Conservation (phyloP, 2,329 filamentous ascomycete genomes). For the Botrytis squamosa region DNA sequence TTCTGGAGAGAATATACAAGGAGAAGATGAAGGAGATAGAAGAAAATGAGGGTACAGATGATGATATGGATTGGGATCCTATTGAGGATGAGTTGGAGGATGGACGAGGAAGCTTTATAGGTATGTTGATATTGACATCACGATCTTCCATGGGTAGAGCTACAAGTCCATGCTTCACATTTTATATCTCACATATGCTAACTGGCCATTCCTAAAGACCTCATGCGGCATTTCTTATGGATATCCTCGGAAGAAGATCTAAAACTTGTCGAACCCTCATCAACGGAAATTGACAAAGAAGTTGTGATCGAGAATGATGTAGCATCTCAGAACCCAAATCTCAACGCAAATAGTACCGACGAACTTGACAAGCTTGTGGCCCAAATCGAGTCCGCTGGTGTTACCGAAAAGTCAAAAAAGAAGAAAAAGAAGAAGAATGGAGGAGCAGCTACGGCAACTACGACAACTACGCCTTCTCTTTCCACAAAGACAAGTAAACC, state of each 20-base stretch:
- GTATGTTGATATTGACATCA: constrained; percentile 34
- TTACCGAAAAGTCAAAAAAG: constrained; percentile 29
- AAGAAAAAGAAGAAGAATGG: constrained; percentile 42
- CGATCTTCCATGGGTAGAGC: neutral
- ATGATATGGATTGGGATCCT: constrained; percentile 47
- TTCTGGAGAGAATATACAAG: constrained; percentile 45
- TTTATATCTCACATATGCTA: neutral
- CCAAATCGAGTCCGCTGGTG: constrained; percentile 6
- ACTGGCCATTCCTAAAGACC: constrained; percentile 17
- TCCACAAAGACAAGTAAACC: neutral
- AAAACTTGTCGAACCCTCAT: no score
- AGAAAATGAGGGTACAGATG: constrained; percentile 36
- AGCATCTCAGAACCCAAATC: neutral
- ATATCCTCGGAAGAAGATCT: constrained; percentile 17
- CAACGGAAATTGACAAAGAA: neutral
- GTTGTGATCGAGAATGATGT: neutral
- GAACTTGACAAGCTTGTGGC: neutral
- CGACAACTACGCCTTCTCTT: constrained; percentile 22
- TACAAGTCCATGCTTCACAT: neutral
- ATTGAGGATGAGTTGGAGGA: constrained; percentile 49
- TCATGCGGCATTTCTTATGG: constrained; percentile 30
- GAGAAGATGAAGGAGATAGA: constrained; percentile 41
- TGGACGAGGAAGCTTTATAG: constrained; percentile 43
- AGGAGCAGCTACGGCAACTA: constrained; percentile 23
- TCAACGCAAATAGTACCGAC: neutral